Evolutionary conservation across 768 basidiomycete species (phyloP), one percentile per base, ranked within the genome.

Genomic region (Collybia nuda): DNA sequence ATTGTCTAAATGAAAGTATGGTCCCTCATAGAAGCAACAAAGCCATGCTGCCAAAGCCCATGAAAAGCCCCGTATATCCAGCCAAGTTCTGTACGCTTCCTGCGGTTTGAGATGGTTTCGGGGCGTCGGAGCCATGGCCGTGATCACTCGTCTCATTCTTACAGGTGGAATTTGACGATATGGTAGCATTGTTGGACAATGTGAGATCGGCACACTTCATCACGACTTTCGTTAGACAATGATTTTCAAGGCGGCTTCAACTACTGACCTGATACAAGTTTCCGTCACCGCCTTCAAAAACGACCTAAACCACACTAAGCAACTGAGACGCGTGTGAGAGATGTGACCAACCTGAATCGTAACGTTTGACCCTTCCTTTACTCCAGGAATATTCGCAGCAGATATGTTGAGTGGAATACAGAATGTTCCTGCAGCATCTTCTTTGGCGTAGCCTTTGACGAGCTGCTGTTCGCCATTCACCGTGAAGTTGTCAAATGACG

Each of bases 121-220:
- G 46, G 8, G 52, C 42, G 15, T 38, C 38, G 36, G 53, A 44
- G 15, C 43, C 24, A 40, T 43, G 47, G 44, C n/a, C 28, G 3
- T 54, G 32, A 14, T 52, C 56, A 18, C 5, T 32, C 8, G 68
- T 75, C 17, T 64, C 57, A 44, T 75, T 74, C 21, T 56, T 45
- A 56, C 74, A 75, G 26, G 72, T 67, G 14, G 67, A 62, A 52
- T 72, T 74, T 45, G 73, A 64, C 6, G 82, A 76, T 35, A 77
- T 63, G 26, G 76, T 71, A 48, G 68, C 72, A 64, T 69, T 78
- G 11, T 69, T 73, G 36, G 81, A 75, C 21, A 93, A 72, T 23
- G 85, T 81, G 51, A 92, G 68, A 65, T 92, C 91, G 38, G 90
- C 76, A 63, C 89, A 92, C 86, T 50, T 12, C 32, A 32, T 39